Evolutionary conservation across 1,284 basidiomycete species (phyloP).

Genomic region (Hemileia vastatrix): DNA sequence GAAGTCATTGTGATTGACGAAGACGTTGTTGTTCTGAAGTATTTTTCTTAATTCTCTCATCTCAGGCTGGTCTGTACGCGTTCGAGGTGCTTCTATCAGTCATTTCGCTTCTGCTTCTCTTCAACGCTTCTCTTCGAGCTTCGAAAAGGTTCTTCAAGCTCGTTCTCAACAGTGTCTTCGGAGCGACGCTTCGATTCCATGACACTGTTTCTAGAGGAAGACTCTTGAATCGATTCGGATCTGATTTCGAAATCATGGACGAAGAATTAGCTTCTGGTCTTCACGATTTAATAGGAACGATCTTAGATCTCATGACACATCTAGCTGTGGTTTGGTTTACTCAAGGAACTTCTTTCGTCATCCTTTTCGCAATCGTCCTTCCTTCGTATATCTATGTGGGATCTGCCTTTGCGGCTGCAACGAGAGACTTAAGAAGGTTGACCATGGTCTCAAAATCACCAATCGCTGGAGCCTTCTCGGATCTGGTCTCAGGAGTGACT

Average conservation of each 20-base stretch:
- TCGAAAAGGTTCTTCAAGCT: conserved; percentile 35
- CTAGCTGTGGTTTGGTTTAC: not conserved
- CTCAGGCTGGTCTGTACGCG: not conserved
- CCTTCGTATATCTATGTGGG: not conserved
- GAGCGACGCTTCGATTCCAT: conserved; percentile 84
- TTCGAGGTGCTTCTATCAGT: conserved; percentile 30
- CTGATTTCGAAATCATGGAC: conserved; percentile 92
- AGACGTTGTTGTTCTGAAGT: not conserved
- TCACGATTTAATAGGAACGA: not conserved
- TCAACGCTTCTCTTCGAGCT: conserved; percentile 34
- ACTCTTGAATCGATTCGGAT: conserved; percentile 59
- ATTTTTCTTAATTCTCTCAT: not conserved
- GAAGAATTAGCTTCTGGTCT: conserved; percentile 12
- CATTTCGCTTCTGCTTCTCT: conserved; percentile 32
- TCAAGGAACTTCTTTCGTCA: not conserved
- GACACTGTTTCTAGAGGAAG: conserved; percentile 74
- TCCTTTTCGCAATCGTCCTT: conserved; percentile 1
- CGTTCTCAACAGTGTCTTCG: conserved; percentile 72
- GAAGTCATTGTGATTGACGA: not conserved
- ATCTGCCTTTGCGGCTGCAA: not conserved
- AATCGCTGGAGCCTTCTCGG: not conserved
- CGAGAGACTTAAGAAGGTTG: not conserved
- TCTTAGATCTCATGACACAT: not conserved
- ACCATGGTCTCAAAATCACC: not conserved
- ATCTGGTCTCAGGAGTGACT: not conserved